Percentiles rank a stretch among this genome's conserved stretches.
Evolutionary conservation across 208 protist genomes (phyloP).

Genomic region (Leishmania gerbilli): DNA sequence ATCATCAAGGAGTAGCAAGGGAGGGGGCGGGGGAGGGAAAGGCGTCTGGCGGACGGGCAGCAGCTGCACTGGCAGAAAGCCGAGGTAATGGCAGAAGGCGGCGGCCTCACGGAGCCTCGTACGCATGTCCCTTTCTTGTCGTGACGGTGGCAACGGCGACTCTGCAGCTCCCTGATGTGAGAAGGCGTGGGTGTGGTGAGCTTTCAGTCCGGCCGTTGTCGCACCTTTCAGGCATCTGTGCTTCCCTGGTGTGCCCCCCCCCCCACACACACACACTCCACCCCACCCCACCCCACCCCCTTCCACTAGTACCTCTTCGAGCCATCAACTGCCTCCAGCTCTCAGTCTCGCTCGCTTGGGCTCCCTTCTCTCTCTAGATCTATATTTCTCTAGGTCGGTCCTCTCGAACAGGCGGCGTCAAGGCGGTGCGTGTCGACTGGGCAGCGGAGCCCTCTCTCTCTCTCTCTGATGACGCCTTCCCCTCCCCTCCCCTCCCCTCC

Average conservation of each 20-base stretch:
- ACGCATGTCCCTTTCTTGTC: background rate
- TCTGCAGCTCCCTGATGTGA: background rate
- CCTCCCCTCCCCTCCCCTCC: no score
- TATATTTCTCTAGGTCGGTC: background rate
- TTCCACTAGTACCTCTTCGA: background rate
- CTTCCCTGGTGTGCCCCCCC: background rate
- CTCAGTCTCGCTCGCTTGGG: background rate
- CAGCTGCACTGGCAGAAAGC: background rate
- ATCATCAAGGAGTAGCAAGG: slow-evolving; percentile 20
- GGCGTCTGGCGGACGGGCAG: background rate
- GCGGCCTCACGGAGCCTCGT: background rate
- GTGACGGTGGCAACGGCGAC: background rate
- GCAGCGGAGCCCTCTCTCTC: background rate
- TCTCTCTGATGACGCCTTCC: no score
- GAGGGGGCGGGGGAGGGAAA: background rate
- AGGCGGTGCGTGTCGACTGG: background rate
- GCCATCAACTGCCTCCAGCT: background rate
- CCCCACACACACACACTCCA: no score
- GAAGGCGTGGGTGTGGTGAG: background rate
- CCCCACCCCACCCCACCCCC: background rate
- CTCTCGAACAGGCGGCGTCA: background rate
- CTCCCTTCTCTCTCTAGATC: no score
- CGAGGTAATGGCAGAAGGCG: background rate
- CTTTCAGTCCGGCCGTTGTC: background rate
- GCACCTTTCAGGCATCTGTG: background rate